phyloP scores from a whole-genome alignment of 305 asterid genomes.

The Fraxinus latifolia region DNA sequence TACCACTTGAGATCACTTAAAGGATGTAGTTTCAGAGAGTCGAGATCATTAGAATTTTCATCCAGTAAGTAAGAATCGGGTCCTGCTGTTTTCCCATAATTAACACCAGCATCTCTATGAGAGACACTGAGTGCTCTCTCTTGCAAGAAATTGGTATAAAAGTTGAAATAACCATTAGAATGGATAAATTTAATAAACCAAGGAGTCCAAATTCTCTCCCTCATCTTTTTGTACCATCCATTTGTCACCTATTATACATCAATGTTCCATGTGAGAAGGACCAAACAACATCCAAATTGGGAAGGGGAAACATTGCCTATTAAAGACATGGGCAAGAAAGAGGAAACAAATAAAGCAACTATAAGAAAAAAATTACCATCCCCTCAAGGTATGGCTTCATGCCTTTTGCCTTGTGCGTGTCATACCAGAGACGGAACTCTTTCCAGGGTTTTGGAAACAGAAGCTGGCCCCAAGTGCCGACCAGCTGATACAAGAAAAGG shows the following conservation, averaged over 20 bases:
- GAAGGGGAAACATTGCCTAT: background rate
- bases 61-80: conserved; percentile 74
- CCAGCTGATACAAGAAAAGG: conserved; percentile 79
- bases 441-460: conserved; percentile 90
- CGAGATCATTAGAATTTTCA: conserved; percentile 39
- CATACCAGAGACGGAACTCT: conserved; percentile 88
- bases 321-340: background rate
- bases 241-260: conserved; percentile 55
- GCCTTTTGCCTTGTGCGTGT: conserved; percentile 65
- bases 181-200: conserved; percentile 90
- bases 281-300: background rate
- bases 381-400: conserved; percentile 77
- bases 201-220: conserved; percentile 95
- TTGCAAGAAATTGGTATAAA: conserved; percentile 65
- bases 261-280: background rate
- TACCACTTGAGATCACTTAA: conserved; percentile 68
- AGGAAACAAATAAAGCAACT: background rate
- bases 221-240: conserved; percentile 87
- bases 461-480: conserved; percentile 98
- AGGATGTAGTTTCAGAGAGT: conserved; percentile 51
- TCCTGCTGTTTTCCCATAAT: conserved; percentile 80
- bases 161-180: conserved; percentile 66
- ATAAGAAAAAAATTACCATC: conserved; percentile 47
- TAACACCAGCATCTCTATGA: conserved; percentile 88
- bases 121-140: conserved; percentile 74